Evolutionary conservation across 331 rosid genomes (phyloP).

Genomic region (Dryas integrifolia): DNA sequence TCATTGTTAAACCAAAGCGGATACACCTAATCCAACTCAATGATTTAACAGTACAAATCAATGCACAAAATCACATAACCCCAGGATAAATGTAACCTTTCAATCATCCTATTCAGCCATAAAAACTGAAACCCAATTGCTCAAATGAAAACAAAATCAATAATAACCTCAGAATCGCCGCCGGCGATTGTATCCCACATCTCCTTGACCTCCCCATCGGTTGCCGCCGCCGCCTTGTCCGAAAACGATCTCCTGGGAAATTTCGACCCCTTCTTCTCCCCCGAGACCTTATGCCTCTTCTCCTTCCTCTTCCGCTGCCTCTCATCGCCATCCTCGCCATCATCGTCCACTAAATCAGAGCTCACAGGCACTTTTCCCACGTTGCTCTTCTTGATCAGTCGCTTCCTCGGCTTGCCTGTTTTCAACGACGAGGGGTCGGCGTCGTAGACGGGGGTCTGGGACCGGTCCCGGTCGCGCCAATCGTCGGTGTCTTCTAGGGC

Average conservation of each 20-base stretch:
- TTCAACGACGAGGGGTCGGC: slow-evolving; percentile 43
- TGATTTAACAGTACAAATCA: background rate
- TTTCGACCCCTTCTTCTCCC: slow-evolving; percentile 56
- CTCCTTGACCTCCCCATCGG: slow-evolving; percentile 91
- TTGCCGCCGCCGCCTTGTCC: slow-evolving; percentile 56
- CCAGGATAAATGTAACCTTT: too few relatives aligned
- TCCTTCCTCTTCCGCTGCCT: slow-evolving; percentile 75
- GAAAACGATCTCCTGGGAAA: slow-evolving; percentile 53
- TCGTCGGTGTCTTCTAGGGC: slow-evolving; percentile 38
- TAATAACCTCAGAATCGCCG: slow-evolving; percentile 75
- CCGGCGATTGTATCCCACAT: slow-evolving; percentile 97
- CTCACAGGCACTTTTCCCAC: slow-evolving; percentile 28
- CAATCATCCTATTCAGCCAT: too few relatives aligned
- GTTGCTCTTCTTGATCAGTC: slow-evolving; percentile 76
- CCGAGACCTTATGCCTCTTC: slow-evolving; percentile 52
- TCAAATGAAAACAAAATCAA: background rate
- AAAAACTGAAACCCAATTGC: slow-evolving; percentile 10
- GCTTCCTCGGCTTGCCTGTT: slow-evolving; percentile 69
- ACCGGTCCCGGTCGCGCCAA: slow-evolving; percentile 64
- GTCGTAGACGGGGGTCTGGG: slow-evolving; percentile 78
- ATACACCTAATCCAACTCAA: background rate
- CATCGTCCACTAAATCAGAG: slow-evolving; percentile 51
- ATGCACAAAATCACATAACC: background rate
- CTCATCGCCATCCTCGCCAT: slow-evolving; percentile 49
- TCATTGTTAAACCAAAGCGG: too few relatives aligned